Conservation (phyloP, 768 basidiomycete species). For the Termitomyces sp. region DNA sequence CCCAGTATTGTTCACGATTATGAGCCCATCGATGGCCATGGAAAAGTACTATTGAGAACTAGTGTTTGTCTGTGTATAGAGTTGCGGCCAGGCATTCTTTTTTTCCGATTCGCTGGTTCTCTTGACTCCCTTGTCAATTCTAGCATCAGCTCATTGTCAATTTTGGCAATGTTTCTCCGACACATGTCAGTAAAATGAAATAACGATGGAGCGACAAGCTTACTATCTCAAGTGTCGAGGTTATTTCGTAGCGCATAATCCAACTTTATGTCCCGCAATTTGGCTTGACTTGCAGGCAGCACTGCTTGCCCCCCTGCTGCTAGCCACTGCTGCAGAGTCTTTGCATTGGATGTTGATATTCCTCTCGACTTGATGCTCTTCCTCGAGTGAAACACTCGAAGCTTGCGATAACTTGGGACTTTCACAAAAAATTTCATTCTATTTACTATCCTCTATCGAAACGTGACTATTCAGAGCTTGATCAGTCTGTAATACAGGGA, state of each 20-base stretch:
- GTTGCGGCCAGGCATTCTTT: too few relatives aligned
- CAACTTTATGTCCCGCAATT: background rate
- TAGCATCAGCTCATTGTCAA: background rate
- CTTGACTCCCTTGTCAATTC: background rate
- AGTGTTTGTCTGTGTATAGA: conserved; percentile 10
- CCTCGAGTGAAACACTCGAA: background rate
- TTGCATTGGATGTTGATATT: background rate
- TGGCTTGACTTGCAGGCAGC: background rate
- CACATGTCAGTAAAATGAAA: background rate
- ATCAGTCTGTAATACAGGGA: background rate
- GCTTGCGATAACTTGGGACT: background rate
- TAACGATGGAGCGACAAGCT: background rate
- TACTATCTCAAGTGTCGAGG: background rate
- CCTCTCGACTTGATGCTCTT: background rate
- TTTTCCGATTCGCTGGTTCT: too few relatives aligned
- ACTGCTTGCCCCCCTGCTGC: background rate
- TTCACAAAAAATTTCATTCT: background rate
- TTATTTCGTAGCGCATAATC: background rate
- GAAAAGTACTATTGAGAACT: background rate
- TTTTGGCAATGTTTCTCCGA: background rate
- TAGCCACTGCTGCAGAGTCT: background rate
- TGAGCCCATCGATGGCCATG: conserved; percentile 82
- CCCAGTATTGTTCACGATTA: conserved; percentile 75
- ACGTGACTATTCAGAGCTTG: background rate
- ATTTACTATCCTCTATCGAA: background rate